These are phyloP conservation scores for Neonectria neomacrospora DNA, from an alignment of 2,329 filamentous ascomycete genomes.

Conservation along the genomic window DNA sequence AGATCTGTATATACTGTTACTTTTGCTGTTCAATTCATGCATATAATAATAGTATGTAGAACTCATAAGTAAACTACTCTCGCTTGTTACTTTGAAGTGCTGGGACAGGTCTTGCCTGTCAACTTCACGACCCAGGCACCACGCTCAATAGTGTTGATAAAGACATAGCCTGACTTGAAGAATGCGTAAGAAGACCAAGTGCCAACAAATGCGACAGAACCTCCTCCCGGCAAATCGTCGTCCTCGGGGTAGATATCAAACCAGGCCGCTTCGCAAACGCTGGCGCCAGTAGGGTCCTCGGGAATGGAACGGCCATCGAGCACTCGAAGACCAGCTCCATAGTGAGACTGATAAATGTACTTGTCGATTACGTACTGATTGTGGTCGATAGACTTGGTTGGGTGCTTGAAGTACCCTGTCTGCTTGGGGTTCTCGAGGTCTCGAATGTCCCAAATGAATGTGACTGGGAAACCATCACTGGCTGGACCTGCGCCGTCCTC, in stretches of 20 bases:
- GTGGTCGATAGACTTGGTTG: slow-evolving; percentile 57
- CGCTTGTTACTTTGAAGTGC: neutral
- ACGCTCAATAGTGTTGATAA: slow-evolving; percentile 64
- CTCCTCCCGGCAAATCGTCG: slow-evolving; percentile 52
- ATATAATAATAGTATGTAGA: neutral
- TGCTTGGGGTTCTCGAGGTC: slow-evolving; percentile 55
- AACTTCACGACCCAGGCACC: slow-evolving; percentile 59
- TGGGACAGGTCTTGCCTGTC: slow-evolving; percentile 40
- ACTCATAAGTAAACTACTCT: neutral
- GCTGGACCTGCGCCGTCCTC: slow-evolving; percentile 51
- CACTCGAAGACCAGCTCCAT: slow-evolving; percentile 59
- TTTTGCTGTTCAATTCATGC: neutral
- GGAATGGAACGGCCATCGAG: slow-evolving; percentile 52
- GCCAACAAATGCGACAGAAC: slow-evolving; percentile 54
- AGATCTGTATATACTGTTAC: neutral
- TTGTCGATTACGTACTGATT: slow-evolving; percentile 61
- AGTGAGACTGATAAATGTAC: slow-evolving; percentile 61
- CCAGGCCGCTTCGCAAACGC: slow-evolving; percentile 59
- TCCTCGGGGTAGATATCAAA: slow-evolving; percentile 65
- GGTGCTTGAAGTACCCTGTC: slow-evolving; percentile 56
- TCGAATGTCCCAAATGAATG: slow-evolving; percentile 63
- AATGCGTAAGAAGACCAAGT: slow-evolving; percentile 62
- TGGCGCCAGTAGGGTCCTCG: slow-evolving; percentile 56
- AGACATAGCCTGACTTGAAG: slow-evolving; percentile 61
- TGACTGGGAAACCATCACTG: slow-evolving; percentile 57